phyloP scores from a whole-genome alignment of 257 asterid genomes.

The Phtheirospermum japonicum region DNA sequence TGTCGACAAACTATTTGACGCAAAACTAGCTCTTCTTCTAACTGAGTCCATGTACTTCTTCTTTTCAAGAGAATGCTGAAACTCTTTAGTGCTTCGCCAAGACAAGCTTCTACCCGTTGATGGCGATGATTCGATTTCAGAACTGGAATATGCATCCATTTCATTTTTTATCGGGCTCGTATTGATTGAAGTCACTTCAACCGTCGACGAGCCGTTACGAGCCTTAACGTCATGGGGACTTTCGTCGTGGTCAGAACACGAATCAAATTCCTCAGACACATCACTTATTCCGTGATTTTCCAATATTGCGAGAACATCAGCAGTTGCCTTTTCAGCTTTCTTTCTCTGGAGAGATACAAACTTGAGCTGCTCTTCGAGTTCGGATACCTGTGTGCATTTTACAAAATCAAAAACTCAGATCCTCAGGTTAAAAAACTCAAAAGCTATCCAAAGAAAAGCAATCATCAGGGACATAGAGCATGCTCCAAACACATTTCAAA shows the following conservation, averaged over 20 bases:
- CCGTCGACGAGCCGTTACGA: slow-evolving; percentile 33
- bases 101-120: slow-evolving; percentile 78
- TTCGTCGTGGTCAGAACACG: slow-evolving; percentile 66
- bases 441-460: slow-evolving; percentile 6
- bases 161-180: slow-evolving; percentile 41
- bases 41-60: slow-evolving; percentile 52
- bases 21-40: slow-evolving; percentile 60
- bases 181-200: slow-evolving; percentile 39
- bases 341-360: slow-evolving; percentile 67
- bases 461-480: no score
- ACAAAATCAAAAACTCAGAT: slow-evolving; percentile 23
- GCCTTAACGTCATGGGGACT: slow-evolving; percentile 36
- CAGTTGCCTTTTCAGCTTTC: slow-evolving; percentile 93
- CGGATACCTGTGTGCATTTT: slow-evolving; percentile 49
- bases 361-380: slow-evolving; percentile 83
- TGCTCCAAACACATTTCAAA: no score
- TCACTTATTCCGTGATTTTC: slow-evolving; percentile 67
- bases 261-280: slow-evolving; percentile 60
- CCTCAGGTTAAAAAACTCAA: background rate
- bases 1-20: slow-evolving; percentile 49
- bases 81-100: slow-evolving; percentile 71
- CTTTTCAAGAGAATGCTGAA: slow-evolving; percentile 49
- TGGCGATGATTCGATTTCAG: slow-evolving; percentile 69
- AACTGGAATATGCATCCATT: slow-evolving; percentile 59
- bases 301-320: slow-evolving; percentile 71